These are phyloP conservation scores for Hyaloscypha variabilis DNA, from an alignment of 495 filamentous ascomycete species.

Conservation along the genomic window DNA sequence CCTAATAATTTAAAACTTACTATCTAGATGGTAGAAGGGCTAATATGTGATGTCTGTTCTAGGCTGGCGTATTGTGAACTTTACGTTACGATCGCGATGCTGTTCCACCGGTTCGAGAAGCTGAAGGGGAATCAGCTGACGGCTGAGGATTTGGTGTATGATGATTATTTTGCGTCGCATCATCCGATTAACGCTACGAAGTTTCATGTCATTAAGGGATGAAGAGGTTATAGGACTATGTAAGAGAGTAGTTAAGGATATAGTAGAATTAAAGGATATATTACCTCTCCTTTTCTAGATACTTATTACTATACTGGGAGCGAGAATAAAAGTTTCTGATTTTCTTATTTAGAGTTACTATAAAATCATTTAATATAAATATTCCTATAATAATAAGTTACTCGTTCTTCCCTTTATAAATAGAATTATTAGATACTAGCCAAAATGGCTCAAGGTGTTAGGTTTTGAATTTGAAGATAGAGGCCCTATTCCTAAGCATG, in stretches of 20 bases:
- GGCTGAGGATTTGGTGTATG: slow-evolving; percentile 27
- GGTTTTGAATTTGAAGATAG: no score
- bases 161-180: slow-evolving; percentile 36
- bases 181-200: slow-evolving; percentile 30
- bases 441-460: no score
- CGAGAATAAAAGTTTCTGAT: not conserved
- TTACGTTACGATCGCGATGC: slow-evolving; percentile 36
- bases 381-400: no score
- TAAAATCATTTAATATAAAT: not conserved
- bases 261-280: not conserved
- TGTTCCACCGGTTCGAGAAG: slow-evolving; percentile 37
- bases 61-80: slow-evolving; percentile 39
- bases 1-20: not conserved
- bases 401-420: no score
- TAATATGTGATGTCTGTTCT: slow-evolving; percentile 3
- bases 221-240: not conserved
- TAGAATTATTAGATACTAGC: no score
- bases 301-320: not conserved
- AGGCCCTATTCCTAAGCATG: no score
- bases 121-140: slow-evolving; percentile 30
- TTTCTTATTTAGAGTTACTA: not conserved
- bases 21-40: no score
- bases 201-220: slow-evolving; percentile 29
- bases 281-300: not conserved
- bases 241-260: not conserved